phyloP scores from a whole-genome alignment of 1,284 basidiomycete genomes.

The Ceratobasidium sp. region DNA sequence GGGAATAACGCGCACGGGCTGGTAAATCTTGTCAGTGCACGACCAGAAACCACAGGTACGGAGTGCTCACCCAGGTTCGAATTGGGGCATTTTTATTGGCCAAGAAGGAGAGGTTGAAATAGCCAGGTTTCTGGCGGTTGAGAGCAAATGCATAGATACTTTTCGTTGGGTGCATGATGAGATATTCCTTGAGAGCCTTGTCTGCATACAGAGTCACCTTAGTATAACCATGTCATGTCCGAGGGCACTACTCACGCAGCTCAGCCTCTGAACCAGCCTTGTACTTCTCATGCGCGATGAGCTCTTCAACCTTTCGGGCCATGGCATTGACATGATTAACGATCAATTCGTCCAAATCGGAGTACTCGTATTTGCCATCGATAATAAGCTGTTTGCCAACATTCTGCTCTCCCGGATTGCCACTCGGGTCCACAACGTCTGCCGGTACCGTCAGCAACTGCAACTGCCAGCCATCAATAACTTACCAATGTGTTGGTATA shows the following conservation, averaged over 20 bases:
- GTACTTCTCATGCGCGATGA: slow-evolving; percentile 97
- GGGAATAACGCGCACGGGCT: slow-evolving; percentile 89
- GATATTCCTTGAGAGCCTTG: slow-evolving; percentile 85
- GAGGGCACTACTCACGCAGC: slow-evolving; percentile 68
- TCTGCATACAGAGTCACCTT: slow-evolving; percentile 58
- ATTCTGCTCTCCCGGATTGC: slow-evolving; percentile 69
- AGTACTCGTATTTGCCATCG: slow-evolving; percentile 82
- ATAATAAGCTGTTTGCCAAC: slow-evolving; percentile 75
- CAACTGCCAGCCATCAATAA: slow-evolving; percentile 44
- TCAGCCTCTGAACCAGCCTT: slow-evolving; percentile 87
- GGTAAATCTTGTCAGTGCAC: slow-evolving; percentile 28
- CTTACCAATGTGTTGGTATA: slow-evolving; percentile 95
- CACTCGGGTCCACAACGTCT: slow-evolving; percentile 89
- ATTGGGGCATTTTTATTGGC: slow-evolving; percentile 90
- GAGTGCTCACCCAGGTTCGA: slow-evolving; percentile 79
- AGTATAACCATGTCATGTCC: background rate
- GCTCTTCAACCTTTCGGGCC: slow-evolving; percentile 90
- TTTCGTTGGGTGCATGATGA: slow-evolving; percentile 91
- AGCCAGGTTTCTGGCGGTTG: slow-evolving; percentile 88
- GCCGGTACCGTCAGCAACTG: slow-evolving; percentile 8
- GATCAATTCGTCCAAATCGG: slow-evolving; percentile 96
- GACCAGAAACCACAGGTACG: slow-evolving; percentile 7
- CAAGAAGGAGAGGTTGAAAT: slow-evolving; percentile 93
- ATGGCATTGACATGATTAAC: slow-evolving; percentile 97
- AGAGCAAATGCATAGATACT: slow-evolving; percentile 97